Percentiles rank a stretch among this genome's conserved stretches.
Conservation (phyloP, 1,284 basidiomycete genomes). For the Rhodotorula sp. region DNA sequence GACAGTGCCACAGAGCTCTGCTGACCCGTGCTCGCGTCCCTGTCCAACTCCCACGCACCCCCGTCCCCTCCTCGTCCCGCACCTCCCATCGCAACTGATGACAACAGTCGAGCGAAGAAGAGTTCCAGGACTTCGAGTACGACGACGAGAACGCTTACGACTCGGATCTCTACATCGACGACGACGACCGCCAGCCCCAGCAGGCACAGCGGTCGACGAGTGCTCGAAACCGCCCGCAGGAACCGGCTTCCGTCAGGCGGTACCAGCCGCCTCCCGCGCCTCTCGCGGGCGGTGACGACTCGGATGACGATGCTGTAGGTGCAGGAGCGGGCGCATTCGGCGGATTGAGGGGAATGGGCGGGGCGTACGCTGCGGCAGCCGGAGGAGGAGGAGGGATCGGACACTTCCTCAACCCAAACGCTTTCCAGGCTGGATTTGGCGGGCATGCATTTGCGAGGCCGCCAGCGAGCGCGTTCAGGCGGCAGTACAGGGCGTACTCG, state of each 20-base stretch:
- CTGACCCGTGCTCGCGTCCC: not conserved
- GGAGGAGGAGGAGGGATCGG: constrained; percentile 11
- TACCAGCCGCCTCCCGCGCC: constrained; percentile 27
- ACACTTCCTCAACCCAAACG: constrained; percentile 34
- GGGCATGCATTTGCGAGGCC: constrained; percentile 46
- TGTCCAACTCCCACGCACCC: not conserved
- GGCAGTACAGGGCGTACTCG: constrained; percentile 63
- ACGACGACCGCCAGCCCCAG: constrained; percentile 21
- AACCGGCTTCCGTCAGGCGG: constrained; percentile 18
- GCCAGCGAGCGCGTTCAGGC: constrained; percentile 67
- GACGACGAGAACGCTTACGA: constrained; percentile 36
- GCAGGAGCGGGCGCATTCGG: not conserved
- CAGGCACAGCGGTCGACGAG: constrained; percentile 2
- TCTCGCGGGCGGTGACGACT: not conserved
- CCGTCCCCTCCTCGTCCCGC: not conserved
- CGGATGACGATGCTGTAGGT: constrained; percentile 12
- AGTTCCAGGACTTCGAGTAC: constrained; percentile 36
- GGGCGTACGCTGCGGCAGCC: constrained; percentile 11
- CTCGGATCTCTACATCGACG: constrained; percentile 36
- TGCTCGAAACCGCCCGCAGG: not conserved
- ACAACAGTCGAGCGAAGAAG: constrained; percentile 26
- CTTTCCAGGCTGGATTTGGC: constrained; percentile 41
- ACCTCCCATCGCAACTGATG: too few relatives aligned
- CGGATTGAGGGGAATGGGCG: not conserved
- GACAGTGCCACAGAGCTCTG: not conserved